Evolutionary conservation across 768 basidiomycete genomes (phyloP).

Genomic region (Pisolithus orientalis): DNA sequence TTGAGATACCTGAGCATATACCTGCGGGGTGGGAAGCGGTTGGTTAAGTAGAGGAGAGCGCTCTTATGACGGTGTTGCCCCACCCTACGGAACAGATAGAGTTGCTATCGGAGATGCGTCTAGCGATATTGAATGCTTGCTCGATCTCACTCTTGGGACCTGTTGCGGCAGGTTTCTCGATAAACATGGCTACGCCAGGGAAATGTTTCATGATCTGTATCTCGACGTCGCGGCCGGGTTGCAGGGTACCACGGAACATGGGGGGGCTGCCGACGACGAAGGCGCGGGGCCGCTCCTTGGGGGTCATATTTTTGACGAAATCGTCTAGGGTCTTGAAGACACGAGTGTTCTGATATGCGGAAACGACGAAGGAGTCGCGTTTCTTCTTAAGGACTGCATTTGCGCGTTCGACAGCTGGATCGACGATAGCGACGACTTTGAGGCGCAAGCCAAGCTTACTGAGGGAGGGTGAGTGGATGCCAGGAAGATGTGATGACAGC

Average conservation of each 20-base stretch:
- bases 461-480: conserved; percentile 4
- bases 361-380: conserved; percentile 87
- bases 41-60: background rate
- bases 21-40: conserved; percentile 29
- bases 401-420: conserved; percentile 83
- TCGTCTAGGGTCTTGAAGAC: conserved; percentile 83
- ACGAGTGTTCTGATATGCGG: conserved; percentile 86
- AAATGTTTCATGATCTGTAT: conserved; percentile 81
- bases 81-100: conserved; percentile 88
- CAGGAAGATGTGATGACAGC: background rate
- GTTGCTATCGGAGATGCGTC: conserved; percentile 58
- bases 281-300: conserved; percentile 66
- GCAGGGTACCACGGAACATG: conserved; percentile 79
- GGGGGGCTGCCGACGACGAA: conserved; percentile 91
- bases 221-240: conserved; percentile 79
- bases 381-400: conserved; percentile 79
- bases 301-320: conserved; percentile 64
- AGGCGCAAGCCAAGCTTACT: conserved; percentile 94
- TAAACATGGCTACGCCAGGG: conserved; percentile 83
- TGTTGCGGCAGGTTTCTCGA: conserved; percentile 90
- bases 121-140: conserved; percentile 66
- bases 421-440: conserved; percentile 92
- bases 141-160: conserved; percentile 63
- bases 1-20: conserved; percentile 94
- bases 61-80: conserved; percentile 14